phyloP scores from a whole-genome alignment of 1,139 yeast genomes.

The Ogataea hybrid region DNA sequence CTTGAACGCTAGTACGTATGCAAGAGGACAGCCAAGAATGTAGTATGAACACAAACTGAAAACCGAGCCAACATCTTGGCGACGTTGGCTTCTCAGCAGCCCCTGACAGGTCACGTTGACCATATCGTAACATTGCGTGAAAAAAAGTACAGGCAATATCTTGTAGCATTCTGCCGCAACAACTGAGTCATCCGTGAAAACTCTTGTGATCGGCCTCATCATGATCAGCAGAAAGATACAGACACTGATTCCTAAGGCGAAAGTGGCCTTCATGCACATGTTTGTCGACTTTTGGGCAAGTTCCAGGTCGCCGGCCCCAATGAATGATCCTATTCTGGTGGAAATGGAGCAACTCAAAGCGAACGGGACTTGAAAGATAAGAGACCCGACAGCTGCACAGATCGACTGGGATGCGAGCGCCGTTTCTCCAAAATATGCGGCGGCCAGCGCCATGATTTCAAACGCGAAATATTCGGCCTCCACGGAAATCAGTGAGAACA shows the following conservation, averaged over 20 bases:
- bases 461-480: slow-evolving; percentile 85
- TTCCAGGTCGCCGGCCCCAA: slow-evolving; percentile 30
- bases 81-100: slow-evolving; percentile 31
- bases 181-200: slow-evolving; percentile 32
- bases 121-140: slow-evolving; percentile 42
- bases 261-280: slow-evolving; percentile 27
- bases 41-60: slow-evolving; percentile 24
- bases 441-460: slow-evolving; percentile 67
- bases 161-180: slow-evolving; percentile 23
- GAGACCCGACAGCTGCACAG: slow-evolving; percentile 32
- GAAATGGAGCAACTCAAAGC: slow-evolving; percentile 35
- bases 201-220: slow-evolving; percentile 22
- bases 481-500: slow-evolving; percentile 40
- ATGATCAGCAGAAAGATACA: slow-evolving; percentile 26
- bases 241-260: slow-evolving; percentile 25
- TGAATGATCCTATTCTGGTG: slow-evolving; percentile 34
- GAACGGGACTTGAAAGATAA: slow-evolving; percentile 35
- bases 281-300: slow-evolving; percentile 27
- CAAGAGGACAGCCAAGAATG: slow-evolving; percentile 24
- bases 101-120: slow-evolving; percentile 45
- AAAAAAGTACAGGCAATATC: slow-evolving; percentile 29
- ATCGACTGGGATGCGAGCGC: slow-evolving; percentile 36
- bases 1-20: slow-evolving; percentile 24
- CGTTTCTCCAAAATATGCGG: slow-evolving; percentile 46
- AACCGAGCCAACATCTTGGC: slow-evolving; percentile 25